phyloP scores from a whole-genome alignment of 2,329 filamentous ascomycete species.

The Ascochyta koolunga region DNA sequence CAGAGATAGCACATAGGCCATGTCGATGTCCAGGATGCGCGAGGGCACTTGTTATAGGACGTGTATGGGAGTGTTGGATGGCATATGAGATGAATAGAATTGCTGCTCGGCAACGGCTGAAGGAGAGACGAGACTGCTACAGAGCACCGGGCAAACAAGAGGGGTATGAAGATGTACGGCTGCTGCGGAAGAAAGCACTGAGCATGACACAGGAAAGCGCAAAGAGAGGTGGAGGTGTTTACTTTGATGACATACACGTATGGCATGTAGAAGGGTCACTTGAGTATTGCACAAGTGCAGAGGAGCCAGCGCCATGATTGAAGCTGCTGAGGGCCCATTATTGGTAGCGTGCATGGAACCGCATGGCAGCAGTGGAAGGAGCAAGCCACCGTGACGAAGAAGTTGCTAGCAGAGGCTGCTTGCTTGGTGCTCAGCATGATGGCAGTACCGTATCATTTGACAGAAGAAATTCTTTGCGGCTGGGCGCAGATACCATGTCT shows the following conservation, averaged over 20 bases:
- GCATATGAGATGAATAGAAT: slow-evolving; percentile 49
- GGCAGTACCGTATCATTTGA: neutral
- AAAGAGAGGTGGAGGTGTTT: slow-evolving; percentile 13
- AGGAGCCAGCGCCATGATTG: slow-evolving; percentile 17
- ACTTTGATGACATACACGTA: slow-evolving; percentile 7
- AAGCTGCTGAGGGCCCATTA: slow-evolving; percentile 12
- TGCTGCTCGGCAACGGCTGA: slow-evolving; percentile 37
- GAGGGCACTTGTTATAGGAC: slow-evolving; percentile 29
- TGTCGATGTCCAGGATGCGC: slow-evolving; percentile 25
- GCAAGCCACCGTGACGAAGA: slow-evolving; percentile 18
- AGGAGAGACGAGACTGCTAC: slow-evolving; percentile 33
- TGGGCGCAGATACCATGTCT: neutral
- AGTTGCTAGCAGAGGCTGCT: slow-evolving; percentile 3
- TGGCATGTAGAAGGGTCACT: slow-evolving; percentile 26
- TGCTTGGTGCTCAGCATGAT: neutral
- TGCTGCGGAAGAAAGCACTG: slow-evolving; percentile 21
- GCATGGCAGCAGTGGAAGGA: slow-evolving; percentile 13
- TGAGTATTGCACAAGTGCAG: slow-evolving; percentile 26
- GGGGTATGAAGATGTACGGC: slow-evolving; percentile 18
- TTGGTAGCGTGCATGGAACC: slow-evolving; percentile 12
- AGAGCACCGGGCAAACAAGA: slow-evolving; percentile 15
- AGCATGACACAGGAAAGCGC: slow-evolving; percentile 30
- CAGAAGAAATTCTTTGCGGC: neutral
- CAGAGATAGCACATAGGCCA: slow-evolving; percentile 51
- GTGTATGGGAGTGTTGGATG: slow-evolving; percentile 28